These are phyloP conservation scores for Aspergillus incahuasiensis DNA, from an alignment of 495 filamentous ascomycete genomes.

Conservation along the genomic window DNA sequence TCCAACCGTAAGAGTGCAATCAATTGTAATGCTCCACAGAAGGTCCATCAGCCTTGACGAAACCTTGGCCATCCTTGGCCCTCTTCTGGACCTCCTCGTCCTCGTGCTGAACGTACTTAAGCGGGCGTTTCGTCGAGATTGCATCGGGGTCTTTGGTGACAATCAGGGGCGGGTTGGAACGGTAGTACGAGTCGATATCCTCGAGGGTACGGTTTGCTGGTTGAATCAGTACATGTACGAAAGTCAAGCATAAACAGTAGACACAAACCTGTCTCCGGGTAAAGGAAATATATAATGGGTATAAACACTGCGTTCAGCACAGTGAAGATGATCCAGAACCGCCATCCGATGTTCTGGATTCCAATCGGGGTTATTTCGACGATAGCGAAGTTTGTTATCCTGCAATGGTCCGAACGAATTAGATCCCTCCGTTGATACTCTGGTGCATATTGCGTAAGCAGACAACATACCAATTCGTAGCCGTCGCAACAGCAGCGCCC, in stretches of 20 bases:
- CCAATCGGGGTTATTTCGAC: constrained; percentile 59
- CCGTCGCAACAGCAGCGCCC: constrained; percentile 54
- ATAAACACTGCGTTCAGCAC: constrained; percentile 55
- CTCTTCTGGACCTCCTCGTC: constrained; percentile 19
- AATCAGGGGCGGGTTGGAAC: constrained; percentile 36
- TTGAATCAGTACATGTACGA: no score
- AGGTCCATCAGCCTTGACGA: background rate
- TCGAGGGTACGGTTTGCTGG: constrained; percentile 42
- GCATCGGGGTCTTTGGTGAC: constrained; percentile 36
- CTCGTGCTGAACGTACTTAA: constrained; percentile 30
- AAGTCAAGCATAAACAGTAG: no score
- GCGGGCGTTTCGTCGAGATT: constrained; percentile 22
- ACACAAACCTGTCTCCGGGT: constrained; percentile 47
- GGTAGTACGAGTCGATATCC: constrained; percentile 43
- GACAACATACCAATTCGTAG: constrained; percentile 46
- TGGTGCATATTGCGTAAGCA: no score
- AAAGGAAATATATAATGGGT: constrained; percentile 58
- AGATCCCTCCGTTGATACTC: no score
- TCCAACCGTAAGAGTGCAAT: background rate
- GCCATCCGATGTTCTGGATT: constrained; percentile 51
- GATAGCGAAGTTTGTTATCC: constrained; percentile 55
- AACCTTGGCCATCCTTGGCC: background rate
- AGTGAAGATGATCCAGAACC: constrained; percentile 60
- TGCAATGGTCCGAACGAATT: constrained; percentile 9
- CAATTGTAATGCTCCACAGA: background rate